phyloP scores from a whole-genome alignment of 768 basidiomycete species.

The Psilocybe cyanescens region DNA sequence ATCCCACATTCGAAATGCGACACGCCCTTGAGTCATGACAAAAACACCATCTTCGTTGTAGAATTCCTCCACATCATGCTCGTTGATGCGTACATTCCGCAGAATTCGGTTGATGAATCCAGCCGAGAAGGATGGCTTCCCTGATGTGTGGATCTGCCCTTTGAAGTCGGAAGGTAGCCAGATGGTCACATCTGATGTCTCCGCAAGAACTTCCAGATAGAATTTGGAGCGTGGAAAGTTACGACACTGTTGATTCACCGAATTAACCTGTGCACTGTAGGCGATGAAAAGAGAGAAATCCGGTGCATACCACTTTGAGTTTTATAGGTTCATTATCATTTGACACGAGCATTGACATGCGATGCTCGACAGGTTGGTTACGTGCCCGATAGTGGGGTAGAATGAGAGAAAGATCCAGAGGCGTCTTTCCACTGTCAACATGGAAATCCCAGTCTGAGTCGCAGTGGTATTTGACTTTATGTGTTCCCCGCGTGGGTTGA shows the following conservation, averaged over 20 bases:
- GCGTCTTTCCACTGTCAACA: constrained; percentile 52
- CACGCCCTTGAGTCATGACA: constrained; percentile 59
- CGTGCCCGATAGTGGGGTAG: constrained; percentile 82
- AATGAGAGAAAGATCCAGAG: constrained; percentile 68
- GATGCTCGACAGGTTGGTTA: constrained; percentile 71
- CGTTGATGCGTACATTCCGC: constrained; percentile 53
- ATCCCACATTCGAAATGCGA: constrained; percentile 84
- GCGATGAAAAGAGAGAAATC: constrained; percentile 21
- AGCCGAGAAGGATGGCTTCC: constrained; percentile 62
- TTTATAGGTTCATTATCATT: constrained; percentile 58
- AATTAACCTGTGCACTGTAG: constrained; percentile 20
- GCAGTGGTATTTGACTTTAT: constrained; percentile 67
- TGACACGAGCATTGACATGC: constrained; percentile 70
- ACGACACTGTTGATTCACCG: constrained; percentile 51
- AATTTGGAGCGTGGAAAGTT: constrained; percentile 56
- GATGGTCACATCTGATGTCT: constrained; percentile 71
- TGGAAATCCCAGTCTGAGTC: constrained; percentile 69
- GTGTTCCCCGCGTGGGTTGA: constrained; percentile 46
- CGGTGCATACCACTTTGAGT: constrained; percentile 66
- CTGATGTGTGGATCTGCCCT: constrained; percentile 62
- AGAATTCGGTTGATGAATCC: constrained; percentile 76
- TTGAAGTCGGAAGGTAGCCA: constrained; percentile 83
- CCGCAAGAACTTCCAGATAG: constrained; percentile 66
- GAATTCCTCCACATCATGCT: constrained; percentile 32
- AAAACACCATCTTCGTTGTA: constrained; percentile 63